A percentile compares a stretch with the other conserved stretches of the same genome.
Conservation (phyloP, 352 stramenopile species). For the Peronospora destructor region DNA sequence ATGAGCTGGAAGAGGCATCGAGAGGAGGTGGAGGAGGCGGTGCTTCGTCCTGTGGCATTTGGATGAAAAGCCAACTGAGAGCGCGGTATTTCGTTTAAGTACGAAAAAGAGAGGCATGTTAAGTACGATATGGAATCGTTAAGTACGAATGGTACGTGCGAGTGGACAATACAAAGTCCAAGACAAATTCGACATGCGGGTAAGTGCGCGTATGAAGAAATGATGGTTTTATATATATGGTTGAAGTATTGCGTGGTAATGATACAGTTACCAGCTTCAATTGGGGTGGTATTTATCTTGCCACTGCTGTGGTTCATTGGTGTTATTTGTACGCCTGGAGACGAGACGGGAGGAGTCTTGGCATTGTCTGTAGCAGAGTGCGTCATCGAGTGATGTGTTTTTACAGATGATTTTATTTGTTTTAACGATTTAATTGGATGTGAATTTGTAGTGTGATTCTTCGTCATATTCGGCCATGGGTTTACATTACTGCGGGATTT, state of each 20-base stretch:
- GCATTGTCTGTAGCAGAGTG: slow-evolving; percentile 76
- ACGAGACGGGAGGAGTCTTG: slow-evolving; percentile 61
- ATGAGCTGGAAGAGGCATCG: slow-evolving; percentile 5
- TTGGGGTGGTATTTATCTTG: slow-evolving; percentile 54
- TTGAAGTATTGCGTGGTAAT: not conserved
- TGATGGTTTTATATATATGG: not conserved
- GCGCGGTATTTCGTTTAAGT: slow-evolving; percentile 13
- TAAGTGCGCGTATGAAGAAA: slow-evolving; percentile 2
- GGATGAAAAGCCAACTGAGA: not conserved
- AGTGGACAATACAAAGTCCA: not conserved
- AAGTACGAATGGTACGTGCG: slow-evolving; percentile 2
- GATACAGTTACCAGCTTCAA: slow-evolving; percentile 57
- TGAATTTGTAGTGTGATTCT: slow-evolving; percentile 55
- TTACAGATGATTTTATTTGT: not conserved
- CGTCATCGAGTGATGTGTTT: not conserved
- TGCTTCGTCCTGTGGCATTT: slow-evolving; percentile 28
- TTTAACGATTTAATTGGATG: not conserved
- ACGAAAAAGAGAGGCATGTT: slow-evolving; percentile 6
- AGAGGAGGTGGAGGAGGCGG: slow-evolving; percentile 24
- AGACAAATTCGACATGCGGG: slow-evolving; percentile 19
- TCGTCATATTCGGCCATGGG: slow-evolving; percentile 79
- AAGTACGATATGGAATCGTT: too few species aligned
- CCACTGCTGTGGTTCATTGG: slow-evolving; percentile 67
- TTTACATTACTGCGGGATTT: slow-evolving; percentile 79
- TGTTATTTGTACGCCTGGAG: slow-evolving; percentile 58